Evolutionary conservation across 441 rosid species (phyloP).

Genomic region (California macrophylla): DNA sequence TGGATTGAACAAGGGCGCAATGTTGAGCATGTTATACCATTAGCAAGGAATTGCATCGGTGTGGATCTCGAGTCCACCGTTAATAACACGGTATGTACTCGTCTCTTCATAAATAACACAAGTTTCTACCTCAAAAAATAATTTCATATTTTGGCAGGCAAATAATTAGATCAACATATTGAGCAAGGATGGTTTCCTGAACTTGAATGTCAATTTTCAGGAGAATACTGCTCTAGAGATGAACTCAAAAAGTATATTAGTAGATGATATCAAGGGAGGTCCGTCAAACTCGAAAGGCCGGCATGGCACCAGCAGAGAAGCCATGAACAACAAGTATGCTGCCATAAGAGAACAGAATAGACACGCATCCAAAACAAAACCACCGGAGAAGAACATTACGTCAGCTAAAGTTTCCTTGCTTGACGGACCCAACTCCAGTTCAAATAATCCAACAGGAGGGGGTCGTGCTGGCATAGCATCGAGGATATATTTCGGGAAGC

Average conservation of each 20-base stretch:
- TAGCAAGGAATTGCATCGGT: constrained; percentile 74
- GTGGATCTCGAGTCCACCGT: constrained; percentile 57
- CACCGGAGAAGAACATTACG: constrained; percentile 47
- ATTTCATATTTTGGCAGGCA: too few relatives aligned
- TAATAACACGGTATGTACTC: constrained; percentile 37
- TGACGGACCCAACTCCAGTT: constrained; percentile 15
- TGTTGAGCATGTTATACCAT: constrained; percentile 80
- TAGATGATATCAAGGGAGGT: constrained; percentile 33
- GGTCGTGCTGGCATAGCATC: constrained; percentile 17
- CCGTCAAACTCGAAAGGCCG: constrained; percentile 38
- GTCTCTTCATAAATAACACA: neutral
- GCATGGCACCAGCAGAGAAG: constrained; percentile 58
- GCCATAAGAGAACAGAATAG: constrained; percentile 62
- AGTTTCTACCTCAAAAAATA: neutral
- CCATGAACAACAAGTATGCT: constrained; percentile 72
- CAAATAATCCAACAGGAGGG: neutral
- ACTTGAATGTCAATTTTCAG: constrained; percentile 26
- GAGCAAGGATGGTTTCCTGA: too few relatives aligned
- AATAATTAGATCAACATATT: neutral
- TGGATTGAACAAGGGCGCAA: constrained; percentile 85
- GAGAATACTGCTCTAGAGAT: constrained; percentile 52
- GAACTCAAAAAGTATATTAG: constrained; percentile 41
- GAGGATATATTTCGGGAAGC: constrained; percentile 85
- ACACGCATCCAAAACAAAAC: constrained; percentile 31
- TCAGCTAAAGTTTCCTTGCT: constrained; percentile 77